Percentiles rank a stretch among this genome's conserved stretches.
phyloP scores from a whole-genome alignment of 345 rosid species.

The Mercurialis annua region DNA sequence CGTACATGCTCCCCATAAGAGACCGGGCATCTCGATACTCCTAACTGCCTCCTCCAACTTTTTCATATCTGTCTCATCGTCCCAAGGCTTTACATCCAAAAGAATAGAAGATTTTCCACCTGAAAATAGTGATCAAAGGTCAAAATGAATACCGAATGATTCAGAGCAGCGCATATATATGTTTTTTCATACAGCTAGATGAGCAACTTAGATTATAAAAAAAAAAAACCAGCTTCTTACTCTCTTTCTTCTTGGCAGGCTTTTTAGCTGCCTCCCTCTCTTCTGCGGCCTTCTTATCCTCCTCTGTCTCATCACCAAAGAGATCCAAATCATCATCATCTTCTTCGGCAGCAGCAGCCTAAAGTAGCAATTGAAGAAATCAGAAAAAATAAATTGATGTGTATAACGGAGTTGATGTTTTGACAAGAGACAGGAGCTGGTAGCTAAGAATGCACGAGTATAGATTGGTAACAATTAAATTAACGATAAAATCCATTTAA shows the following conservation, averaged over 20 bases:
- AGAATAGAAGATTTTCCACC: conserved; percentile 96
- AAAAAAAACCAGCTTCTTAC: conserved; percentile 29
- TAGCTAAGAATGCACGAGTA: no score
- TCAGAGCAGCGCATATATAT: neutral
- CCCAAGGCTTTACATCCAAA: conserved; percentile 94
- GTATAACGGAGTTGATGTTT: no score
- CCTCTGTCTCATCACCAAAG: conserved; percentile 95
- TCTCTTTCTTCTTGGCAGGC: conserved; percentile 66
- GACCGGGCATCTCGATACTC: conserved; percentile 73
- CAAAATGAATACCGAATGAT: neutral
- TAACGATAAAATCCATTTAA: no score
- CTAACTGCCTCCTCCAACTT: conserved; percentile 77
- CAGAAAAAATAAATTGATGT: neutral
- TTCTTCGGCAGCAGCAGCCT: conserved; percentile 55
- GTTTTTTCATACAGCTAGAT: neutral
- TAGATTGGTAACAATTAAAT: no score
- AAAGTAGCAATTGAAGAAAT: neutral
- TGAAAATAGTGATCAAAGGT: conserved; percentile 17
- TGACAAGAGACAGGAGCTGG: no score
- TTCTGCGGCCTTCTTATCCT: conserved; percentile 90
- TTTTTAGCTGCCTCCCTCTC: conserved; percentile 84
- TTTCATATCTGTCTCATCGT: conserved; percentile 99
- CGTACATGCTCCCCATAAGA: conserved; percentile 95
- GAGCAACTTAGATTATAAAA: neutral
- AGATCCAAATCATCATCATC: conserved; percentile 92